A percentile compares a stretch with the other conserved stretches of the same genome.
phyloP scores from a whole-genome alignment of 2,329 filamentous ascomycete species.

The Aspergillus aculeatus region DNA sequence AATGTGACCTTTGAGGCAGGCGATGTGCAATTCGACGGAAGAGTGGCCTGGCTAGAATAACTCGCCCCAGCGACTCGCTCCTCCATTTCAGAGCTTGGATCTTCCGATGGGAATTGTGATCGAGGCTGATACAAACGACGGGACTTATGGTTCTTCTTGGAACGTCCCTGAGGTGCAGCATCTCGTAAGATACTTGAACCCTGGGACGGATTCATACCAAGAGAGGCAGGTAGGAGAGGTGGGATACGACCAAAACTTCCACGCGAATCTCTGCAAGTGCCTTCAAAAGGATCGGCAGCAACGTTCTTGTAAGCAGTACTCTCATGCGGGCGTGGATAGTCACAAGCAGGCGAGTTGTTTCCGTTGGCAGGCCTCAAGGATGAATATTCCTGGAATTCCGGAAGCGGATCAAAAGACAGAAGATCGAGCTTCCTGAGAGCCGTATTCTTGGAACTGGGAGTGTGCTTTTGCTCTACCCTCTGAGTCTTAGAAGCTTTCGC shows the following conservation, averaged over 20 bases:
- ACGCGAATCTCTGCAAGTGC: not conserved
- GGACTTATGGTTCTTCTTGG: constrained; percentile 19
- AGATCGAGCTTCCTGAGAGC: constrained; percentile 23
- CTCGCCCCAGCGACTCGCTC: constrained; percentile 11
- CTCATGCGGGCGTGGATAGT: constrained; percentile 11
- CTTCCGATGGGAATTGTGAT: constrained; percentile 7
- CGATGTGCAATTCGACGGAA: constrained; percentile 16
- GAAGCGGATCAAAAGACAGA: constrained; percentile 20
- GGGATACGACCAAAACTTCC: constrained; percentile 22
- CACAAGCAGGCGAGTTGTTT: constrained; percentile 1
- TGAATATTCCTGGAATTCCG: constrained; percentile 19
- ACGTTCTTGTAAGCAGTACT: constrained; percentile 12
- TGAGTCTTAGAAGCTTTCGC: constrained; percentile 12
- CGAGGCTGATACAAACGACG: constrained; percentile 25
- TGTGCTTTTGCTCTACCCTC: constrained; percentile 15
- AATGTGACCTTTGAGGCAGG: constrained; percentile 15
- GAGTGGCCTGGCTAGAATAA: constrained; percentile 8
- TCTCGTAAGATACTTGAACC: not conserved
- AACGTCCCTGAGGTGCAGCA: constrained; percentile 7
- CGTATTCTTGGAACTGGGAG: constrained; percentile 4
- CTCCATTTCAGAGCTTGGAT: constrained; percentile 3
- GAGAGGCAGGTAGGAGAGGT: constrained; percentile 18
- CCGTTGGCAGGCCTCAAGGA: constrained; percentile 5
- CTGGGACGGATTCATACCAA: not conserved
- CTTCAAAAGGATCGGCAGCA: constrained; percentile 16